Evolutionary conservation across 805 yeast species (phyloP).

Genomic region (Blastobotrys attinorum): DNA sequence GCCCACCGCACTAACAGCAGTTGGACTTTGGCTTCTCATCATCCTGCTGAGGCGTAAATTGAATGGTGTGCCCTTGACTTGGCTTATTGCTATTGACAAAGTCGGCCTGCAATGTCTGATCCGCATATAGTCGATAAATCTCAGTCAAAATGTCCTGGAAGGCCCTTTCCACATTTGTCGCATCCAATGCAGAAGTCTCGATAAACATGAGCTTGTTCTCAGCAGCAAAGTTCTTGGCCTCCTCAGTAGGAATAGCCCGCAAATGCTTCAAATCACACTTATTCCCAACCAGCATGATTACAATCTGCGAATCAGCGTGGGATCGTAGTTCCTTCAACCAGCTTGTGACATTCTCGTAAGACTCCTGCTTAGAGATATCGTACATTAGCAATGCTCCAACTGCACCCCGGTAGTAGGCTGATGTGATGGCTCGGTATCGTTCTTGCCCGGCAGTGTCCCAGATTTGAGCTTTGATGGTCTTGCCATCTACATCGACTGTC

Average conservation of each 20-base stretch:
- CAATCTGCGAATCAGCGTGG: constrained; percentile 95
- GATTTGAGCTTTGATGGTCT: constrained; percentile 92
- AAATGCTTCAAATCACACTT: constrained; percentile 90
- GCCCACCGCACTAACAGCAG: constrained; percentile 23
- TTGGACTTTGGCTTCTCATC: constrained; percentile 43
- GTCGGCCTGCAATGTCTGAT: constrained; percentile 83
- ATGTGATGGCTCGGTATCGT: constrained; percentile 94
- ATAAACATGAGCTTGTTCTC: constrained; percentile 90
- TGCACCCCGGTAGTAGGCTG: constrained; percentile 96
- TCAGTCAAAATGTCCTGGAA: constrained; percentile 89
- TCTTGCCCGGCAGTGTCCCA: constrained; percentile 99
- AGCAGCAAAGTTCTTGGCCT: constrained; percentile 86
- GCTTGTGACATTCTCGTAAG: constrained; percentile 79
- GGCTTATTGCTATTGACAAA: constrained; percentile 51
- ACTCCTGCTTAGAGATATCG: constrained; percentile 92
- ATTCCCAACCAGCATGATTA: constrained; percentile 93
- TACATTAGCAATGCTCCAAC: constrained; percentile 95
- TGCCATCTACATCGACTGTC: constrained; percentile 89
- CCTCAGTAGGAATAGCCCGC: constrained; percentile 96
- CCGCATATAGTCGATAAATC: constrained; percentile 93
- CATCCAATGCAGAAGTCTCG: constrained; percentile 84
- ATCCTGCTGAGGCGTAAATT: constrained; percentile 88
- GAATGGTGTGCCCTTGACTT: constrained; percentile 81
- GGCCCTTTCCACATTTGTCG: constrained; percentile 90
- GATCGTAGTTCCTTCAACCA: constrained; percentile 93